A percentile compares a stretch with the other conserved stretches of the same genome.
Conservation (phyloP, 1,284 basidiomycete genomes). For the Tylopilus orsonianus region DNA sequence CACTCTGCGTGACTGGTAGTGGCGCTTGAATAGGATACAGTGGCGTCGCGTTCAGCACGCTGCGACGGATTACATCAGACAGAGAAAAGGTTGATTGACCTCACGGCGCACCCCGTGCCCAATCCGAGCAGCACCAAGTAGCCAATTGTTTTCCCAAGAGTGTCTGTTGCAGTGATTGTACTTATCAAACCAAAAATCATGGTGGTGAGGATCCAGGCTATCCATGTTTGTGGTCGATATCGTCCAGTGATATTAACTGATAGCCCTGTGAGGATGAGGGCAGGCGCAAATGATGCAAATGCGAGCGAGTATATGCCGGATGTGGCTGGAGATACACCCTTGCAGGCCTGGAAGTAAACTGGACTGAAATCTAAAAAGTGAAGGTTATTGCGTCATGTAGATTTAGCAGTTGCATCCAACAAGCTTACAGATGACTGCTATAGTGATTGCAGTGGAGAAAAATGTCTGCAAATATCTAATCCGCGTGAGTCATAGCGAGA, state of each 20-base stretch:
- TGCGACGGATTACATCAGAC: too few relatives aligned
- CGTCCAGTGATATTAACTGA: slow-evolving; percentile 11
- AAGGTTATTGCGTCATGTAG: too few relatives aligned
- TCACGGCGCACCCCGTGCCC: slow-evolving; percentile 21
- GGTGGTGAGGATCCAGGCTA: slow-evolving; percentile 11
- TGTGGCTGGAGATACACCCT: slow-evolving; percentile 6
- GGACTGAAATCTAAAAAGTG: slow-evolving; percentile 17
- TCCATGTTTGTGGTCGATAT: slow-evolving; percentile 21
- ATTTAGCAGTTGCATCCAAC: not conserved
- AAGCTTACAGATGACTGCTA: slow-evolving; percentile 15
- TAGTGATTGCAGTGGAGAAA: slow-evolving; percentile 9
- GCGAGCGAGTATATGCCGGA: slow-evolving; percentile 21
- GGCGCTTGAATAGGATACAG: slow-evolving; percentile 37
- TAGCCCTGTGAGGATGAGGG: slow-evolving; percentile 8
- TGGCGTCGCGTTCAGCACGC: slow-evolving; percentile 12
- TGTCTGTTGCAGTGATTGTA: not conserved
- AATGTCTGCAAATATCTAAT: slow-evolving; percentile 24
- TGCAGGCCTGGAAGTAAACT: slow-evolving; percentile 23
- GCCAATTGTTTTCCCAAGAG: not conserved
- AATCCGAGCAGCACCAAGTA: slow-evolving; percentile 15
- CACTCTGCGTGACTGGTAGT: slow-evolving; percentile 24
- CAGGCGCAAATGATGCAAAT: slow-evolving; percentile 14
- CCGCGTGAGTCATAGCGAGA: not conserved
- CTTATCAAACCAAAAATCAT: slow-evolving; percentile 12
- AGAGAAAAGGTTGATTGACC: too few relatives aligned